Evolutionary conservation across 2,329 filamentous ascomycete species (phyloP), one percentile per base, ranked within the genome.

Genomic region (Clonostachys sp.): DNA sequence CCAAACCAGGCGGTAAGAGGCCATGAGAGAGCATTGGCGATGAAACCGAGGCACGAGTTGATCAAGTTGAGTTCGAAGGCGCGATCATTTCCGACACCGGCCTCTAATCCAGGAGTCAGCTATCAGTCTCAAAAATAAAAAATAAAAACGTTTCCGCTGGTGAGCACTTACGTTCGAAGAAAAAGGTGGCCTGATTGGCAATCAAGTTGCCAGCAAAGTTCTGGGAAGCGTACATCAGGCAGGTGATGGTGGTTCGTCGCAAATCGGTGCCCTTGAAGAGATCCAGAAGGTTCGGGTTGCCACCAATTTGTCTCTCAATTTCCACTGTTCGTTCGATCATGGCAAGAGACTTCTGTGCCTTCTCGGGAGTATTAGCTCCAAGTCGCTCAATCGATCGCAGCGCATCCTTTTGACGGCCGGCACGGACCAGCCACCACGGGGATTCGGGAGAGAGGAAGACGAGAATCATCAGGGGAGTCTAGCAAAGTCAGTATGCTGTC

Each of bases 181-280:
- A 75, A 53, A 71, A 70, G 33, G 80, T 83, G 17, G 80, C 82
- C 61, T 81, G 83, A 51, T 80, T 80, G 62, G 79, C 81, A 51
- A 75, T 64, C 6, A 61, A 61, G 3, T 62, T 48, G 10, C 71
- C 71, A 48, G 65, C 71, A 0, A 71, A 53, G 1, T 63, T 66
- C 56, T 73, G 70, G 5, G 66, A 63, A 34, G 67, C 63, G 60
- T 67, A 75, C 1, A 63, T 73, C 60, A 74, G 55, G 45, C 66
- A 68, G 7, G 67, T 69, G 47, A 75, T 70, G 46, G 74, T 70
- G 1, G 72, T 75, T 9, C 74, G 62, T 8, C 73, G 68, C 4
- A 70, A 62, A 52, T 77, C 71, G 36, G 62, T 55, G 5, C 72
- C 71, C 41, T 65, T 67, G 63, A 80, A 79, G 47, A 73, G 71